A percentile compares a stretch with the other conserved stretches of the same genome.
phyloP scores from a whole-genome alignment of 495 filamentous ascomycete species.

The Aspergillus homomorphus region DNA sequence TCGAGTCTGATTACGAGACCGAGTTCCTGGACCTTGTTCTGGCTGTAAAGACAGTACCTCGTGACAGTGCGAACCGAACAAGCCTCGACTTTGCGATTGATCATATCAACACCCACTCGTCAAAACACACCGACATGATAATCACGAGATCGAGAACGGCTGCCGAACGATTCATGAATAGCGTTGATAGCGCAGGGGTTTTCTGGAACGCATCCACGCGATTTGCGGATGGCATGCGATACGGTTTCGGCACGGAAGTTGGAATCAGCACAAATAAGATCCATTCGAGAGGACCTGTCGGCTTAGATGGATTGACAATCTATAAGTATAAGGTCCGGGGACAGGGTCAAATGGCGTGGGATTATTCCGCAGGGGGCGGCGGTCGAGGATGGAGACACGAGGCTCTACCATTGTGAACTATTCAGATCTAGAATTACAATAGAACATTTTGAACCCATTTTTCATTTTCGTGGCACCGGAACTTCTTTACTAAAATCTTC shows the following conservation, averaged over 20 bases:
- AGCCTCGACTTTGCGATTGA: conserved; percentile 64
- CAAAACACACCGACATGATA: conserved; percentile 93
- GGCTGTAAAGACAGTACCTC: conserved; percentile 74
- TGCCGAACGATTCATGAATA: conserved; percentile 76
- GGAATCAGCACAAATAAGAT: conserved; percentile 99
- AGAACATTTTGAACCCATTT: conserved; percentile 8
- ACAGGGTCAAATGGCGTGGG: conserved; percentile 68
- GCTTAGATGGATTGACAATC: conserved; percentile 90
- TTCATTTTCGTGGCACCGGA: conserved; percentile 19
- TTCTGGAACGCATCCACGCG: conserved; percentile 96
- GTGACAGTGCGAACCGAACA: not conserved
- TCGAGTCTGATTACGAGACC: conserved; percentile 71
- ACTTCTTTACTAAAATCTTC: conserved; percentile 13
- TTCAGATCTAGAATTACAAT: conserved; percentile 1
- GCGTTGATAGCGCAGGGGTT: conserved; percentile 85
- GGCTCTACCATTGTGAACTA: conserved; percentile 36
- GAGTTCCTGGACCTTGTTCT: conserved; percentile 86
- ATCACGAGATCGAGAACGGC: conserved; percentile 61
- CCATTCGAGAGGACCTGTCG: conserved; percentile 88
- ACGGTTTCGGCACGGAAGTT: conserved; percentile 96
- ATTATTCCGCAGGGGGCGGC: conserved; percentile 68
- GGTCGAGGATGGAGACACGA: conserved; percentile 68
- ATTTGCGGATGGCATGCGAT: conserved; percentile 95
- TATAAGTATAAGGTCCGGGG: conserved; percentile 92
- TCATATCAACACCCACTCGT: conserved; percentile 90